Conservation (phyloP, 257 asterid genomes). For the Solanum sejunctum region DNA sequence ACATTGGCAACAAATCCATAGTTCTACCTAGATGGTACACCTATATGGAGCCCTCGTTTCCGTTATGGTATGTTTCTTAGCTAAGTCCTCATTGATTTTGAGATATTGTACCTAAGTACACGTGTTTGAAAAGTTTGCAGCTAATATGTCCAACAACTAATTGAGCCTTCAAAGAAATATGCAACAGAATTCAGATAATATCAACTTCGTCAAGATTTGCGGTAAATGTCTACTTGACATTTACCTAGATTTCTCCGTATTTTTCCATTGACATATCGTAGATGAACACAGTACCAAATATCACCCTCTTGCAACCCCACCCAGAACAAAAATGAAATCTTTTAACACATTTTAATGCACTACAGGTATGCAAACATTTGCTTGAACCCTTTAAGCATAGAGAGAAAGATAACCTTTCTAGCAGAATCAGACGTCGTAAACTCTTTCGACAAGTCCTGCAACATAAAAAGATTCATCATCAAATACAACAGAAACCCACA, state of each 20-base stretch:
- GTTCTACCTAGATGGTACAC: neutral
- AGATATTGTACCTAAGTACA: neutral
- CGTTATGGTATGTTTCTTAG: neutral
- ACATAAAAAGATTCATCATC: neutral
- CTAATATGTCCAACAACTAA: neutral
- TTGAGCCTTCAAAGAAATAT: neutral
- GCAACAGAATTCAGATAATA: neutral
- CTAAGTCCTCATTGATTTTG: neutral
- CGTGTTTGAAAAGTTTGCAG: neutral
- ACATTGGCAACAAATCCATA: neutral
- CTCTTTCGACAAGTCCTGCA: conserved; percentile 70
- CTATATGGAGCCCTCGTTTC: neutral
- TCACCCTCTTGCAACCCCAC: neutral
- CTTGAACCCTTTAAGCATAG: neutral
- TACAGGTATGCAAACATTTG: neutral
- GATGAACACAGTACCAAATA: neutral
- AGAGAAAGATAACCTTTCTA: conserved; percentile 28
- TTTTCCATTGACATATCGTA: neutral
- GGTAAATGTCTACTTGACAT: neutral
- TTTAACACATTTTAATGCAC: neutral
- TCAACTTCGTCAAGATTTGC: neutral
- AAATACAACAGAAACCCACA: neutral
- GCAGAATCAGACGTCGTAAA: conserved; percentile 52
- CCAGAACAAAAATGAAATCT: neutral
- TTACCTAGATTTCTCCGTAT: neutral